Evolutionary conservation across 1,284 basidiomycete genomes (phyloP).

Genomic region (Apiotrichum mycotoxinovorans): DNA sequence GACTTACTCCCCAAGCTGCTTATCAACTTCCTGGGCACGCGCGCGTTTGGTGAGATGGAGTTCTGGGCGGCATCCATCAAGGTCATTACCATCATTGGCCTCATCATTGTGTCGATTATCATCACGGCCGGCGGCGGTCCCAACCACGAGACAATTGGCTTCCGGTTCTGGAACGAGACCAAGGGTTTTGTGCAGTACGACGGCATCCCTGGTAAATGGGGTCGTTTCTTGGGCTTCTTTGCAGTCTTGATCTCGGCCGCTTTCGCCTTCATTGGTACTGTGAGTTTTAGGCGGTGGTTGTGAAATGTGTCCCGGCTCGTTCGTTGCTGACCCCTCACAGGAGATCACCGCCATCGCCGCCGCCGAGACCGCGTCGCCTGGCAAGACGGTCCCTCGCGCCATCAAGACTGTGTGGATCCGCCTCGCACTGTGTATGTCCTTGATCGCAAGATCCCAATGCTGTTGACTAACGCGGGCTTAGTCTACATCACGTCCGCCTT

Average conservation of each 20-base stretch:
- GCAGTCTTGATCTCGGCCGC: slow-evolving; percentile 13
- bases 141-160: slow-evolving; percentile 46
- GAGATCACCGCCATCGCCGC: slow-evolving; percentile 51
- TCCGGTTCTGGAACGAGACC: slow-evolving; percentile 53
- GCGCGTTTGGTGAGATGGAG: slow-evolving; percentile 46
- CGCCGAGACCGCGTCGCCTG: slow-evolving; percentile 57
- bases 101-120: slow-evolving; percentile 60
- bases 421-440: slow-evolving; percentile 36
- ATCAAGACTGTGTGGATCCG: slow-evolving; percentile 70
- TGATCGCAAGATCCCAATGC: slow-evolving; percentile 26
- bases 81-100: slow-evolving; percentile 64
- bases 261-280: slow-evolving; percentile 24
- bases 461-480: slow-evolving; percentile 16
- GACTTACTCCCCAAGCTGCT: neutral
- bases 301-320: too few species aligned
- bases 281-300: too few species aligned
- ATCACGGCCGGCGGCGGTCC: slow-evolving; percentile 56
- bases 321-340: neutral
- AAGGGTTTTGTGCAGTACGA: slow-evolving; percentile 46
- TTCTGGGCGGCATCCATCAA: slow-evolving; percentile 63
- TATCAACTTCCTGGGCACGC: slow-evolving; percentile 43
- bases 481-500: slow-evolving; percentile 63
- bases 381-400: slow-evolving; percentile 70
- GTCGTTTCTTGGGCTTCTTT: slow-evolving; percentile 31
- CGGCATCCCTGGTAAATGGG: slow-evolving; percentile 53